Evolutionary conservation across 2,329 filamentous ascomycete species (phyloP).

Genomic region (Colletotrichum liaoningense): DNA sequence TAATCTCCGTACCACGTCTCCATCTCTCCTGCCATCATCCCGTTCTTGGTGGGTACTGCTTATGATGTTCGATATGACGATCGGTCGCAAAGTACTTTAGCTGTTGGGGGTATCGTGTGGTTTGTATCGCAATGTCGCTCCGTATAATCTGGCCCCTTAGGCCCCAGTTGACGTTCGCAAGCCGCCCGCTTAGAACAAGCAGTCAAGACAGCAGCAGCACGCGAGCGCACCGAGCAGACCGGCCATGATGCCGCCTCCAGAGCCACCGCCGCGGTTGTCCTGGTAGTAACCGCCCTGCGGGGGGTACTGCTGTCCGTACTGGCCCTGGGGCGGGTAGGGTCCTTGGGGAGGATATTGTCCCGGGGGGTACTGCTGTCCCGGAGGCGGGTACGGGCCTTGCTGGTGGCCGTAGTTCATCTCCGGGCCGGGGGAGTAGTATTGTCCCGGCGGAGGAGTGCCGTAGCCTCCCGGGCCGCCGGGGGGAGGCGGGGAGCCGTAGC

Average conservation of each 20-base stretch:
- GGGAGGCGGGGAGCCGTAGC: conserved; percentile 50
- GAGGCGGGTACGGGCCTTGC: conserved; percentile 39
- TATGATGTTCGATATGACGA: background rate
- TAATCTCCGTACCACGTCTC: background rate
- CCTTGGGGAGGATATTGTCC: conserved; percentile 39
- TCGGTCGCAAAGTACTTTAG: background rate
- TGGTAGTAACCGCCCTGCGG: conserved; percentile 44
- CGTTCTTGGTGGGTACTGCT: background rate
- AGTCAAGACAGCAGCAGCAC: conserved; percentile 70
- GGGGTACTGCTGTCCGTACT: conserved; percentile 37
- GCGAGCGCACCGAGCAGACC: conserved; percentile 63
- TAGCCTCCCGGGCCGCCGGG: conserved; percentile 40
- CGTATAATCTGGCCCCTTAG: background rate
- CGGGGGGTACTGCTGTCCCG: conserved; percentile 47
- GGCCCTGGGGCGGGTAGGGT: conserved; percentile 39
- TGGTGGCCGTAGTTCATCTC: conserved; percentile 58
- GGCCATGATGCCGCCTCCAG: conserved; percentile 51
- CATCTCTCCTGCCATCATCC: background rate
- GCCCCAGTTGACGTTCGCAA: no score
- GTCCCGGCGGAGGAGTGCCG: conserved; percentile 39
- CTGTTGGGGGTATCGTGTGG: conserved; percentile 22
- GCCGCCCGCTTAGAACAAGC: conserved; percentile 58
- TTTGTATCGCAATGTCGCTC: background rate
- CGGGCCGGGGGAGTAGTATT: conserved; percentile 52
- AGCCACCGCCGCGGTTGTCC: conserved; percentile 43